A percentile compares a stretch with the other conserved stretches of the same genome.
Evolutionary conservation across 495 filamentous ascomycete genomes (phyloP).

Genomic region (Penicillium paradoxum): DNA sequence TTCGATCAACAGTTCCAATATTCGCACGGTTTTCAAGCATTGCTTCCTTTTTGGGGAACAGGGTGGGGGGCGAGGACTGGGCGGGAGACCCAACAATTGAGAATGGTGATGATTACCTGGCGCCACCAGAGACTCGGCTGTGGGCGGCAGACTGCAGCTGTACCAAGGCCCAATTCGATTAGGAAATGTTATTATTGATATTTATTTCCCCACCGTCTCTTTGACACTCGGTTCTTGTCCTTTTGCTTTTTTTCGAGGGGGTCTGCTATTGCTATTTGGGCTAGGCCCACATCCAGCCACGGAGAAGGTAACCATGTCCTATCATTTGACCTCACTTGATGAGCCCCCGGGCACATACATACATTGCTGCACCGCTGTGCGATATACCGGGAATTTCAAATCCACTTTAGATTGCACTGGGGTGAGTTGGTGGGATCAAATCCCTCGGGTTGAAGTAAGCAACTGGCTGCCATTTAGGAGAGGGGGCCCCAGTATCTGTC

Average conservation of each 20-base stretch:
- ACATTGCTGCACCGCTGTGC: background rate
- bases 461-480: background rate
- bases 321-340: background rate
- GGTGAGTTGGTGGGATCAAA: background rate
- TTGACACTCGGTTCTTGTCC: background rate
- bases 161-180: background rate
- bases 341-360: background rate
- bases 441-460: background rate
- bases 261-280: conserved; percentile 7
- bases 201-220: conserved; percentile 7
- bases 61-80: background rate
- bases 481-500: background rate
- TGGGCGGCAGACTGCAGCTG: background rate
- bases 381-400: background rate
- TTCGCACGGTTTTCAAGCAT: background rate
- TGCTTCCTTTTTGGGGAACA: background rate
- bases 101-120: background rate
- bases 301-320: background rate
- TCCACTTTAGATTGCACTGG: background rate
- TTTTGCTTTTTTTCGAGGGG: background rate
- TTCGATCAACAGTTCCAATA: background rate
- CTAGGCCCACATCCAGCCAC: conserved; percentile 4
- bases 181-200: background rate
- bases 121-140: background rate
- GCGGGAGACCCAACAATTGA: background rate